Conservation (phyloP, 305 asterid species). For the Ruellia speciosa region DNA sequence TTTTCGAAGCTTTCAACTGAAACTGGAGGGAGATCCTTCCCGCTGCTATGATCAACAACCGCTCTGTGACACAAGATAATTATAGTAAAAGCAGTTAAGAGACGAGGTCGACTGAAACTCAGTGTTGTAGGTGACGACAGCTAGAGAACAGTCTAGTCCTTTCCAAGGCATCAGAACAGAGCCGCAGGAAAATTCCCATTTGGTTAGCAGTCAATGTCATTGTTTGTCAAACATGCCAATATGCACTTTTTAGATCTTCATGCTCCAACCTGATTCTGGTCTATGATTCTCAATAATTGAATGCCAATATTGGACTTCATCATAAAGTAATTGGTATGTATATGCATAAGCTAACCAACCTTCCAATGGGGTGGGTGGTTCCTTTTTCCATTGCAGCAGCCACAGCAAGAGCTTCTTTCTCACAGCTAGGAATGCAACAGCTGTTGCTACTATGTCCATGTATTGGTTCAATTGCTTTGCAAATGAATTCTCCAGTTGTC, state of each 20-base stretch:
- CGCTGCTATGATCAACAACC: conserved; percentile 84
- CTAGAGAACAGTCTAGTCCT: too few species aligned
- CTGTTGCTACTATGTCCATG: conserved; percentile 59
- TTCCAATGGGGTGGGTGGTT: conserved; percentile 99
- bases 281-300: too few species aligned
- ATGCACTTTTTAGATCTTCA: too few species aligned
- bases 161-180: too few species aligned
- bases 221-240: too few species aligned
- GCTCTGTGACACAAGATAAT: conserved; percentile 56
- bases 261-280: too few species aligned
- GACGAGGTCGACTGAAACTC: too few species aligned
- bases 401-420: conserved; percentile 96
- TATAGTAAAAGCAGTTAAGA: neutral
- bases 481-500: conserved; percentile 92
- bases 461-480: conserved; percentile 98
- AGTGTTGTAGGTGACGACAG: too few species aligned
- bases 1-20: conserved; percentile 86
- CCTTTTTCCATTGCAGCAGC: conserved; percentile 99
- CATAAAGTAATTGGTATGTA: too few species aligned
- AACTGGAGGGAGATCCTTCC: conserved; percentile 88
- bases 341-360: conserved; percentile 32
- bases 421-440: conserved; percentile 86
- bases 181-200: too few species aligned
- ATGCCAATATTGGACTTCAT: too few species aligned
- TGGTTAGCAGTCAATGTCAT: too few species aligned